phyloP scores from a whole-genome alignment of 1,139 yeast genomes.

The Dujonia santamariae region DNA sequence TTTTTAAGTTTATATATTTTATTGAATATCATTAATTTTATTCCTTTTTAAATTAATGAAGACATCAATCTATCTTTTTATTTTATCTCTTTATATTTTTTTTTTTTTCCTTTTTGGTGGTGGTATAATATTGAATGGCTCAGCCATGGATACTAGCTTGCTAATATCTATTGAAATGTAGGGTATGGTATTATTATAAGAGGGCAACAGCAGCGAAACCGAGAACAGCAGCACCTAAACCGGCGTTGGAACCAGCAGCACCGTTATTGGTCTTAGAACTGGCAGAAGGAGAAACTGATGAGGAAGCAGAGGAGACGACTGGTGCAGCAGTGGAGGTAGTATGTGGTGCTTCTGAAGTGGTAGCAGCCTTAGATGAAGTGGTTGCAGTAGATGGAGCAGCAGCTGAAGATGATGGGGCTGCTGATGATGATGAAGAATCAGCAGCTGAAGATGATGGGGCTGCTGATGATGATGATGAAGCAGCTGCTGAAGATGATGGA shows the following conservation, averaged over 20 bases:
- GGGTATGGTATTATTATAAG: conserved; percentile 23
- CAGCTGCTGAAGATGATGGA: conserved; percentile 13
- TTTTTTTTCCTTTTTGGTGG: background rate
- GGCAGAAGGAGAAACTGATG: conserved; percentile 10
- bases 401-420: conserved; percentile 14
- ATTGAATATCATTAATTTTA: no score
- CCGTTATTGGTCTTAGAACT: conserved; percentile 11
- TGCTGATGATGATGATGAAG: conserved; percentile 14
- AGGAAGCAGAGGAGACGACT: conserved; percentile 10
- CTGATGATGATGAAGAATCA: conserved; percentile 5
- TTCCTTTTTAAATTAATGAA: no score
- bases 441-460: conserved; percentile 11
- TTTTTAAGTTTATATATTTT: no score
- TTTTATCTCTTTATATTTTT: background rate
- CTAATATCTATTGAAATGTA: background rate
- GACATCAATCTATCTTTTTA: no score
- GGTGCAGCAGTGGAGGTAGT: conserved; percentile 11
- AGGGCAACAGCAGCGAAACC: conserved; percentile 53
- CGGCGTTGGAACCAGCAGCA: conserved; percentile 33
- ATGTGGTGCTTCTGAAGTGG: conserved; percentile 19
- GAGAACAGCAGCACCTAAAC: conserved; percentile 39
- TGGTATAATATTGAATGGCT: no score
- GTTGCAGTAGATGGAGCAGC: conserved; percentile 10
- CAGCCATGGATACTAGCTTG: no score
- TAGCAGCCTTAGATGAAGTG: conserved; percentile 7